A percentile compares a stretch with the other conserved stretches of the same genome.
phyloP scores from a whole-genome alignment of 768 basidiomycete genomes.

The Tulasnella calospora region DNA sequence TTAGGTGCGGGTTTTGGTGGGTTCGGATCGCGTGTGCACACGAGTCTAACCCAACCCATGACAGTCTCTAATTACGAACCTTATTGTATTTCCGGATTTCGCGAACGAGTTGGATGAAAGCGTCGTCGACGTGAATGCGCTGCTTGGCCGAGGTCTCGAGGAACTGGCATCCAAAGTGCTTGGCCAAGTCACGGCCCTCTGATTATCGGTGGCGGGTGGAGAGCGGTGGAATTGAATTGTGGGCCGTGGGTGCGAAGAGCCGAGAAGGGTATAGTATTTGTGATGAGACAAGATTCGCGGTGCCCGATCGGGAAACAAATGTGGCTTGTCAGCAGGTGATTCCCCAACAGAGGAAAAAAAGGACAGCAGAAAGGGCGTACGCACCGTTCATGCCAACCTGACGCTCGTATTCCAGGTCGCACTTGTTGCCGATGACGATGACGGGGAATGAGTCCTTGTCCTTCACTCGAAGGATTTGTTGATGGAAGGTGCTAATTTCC shows the following conservation, averaged over 20 bases:
- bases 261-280: constrained; percentile 6
- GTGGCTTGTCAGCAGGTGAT: constrained; percentile 17
- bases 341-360: not conserved
- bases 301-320: not conserved
- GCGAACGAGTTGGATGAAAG: constrained; percentile 86
- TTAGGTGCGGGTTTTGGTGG: not conserved
- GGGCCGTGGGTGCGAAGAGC: not conserved
- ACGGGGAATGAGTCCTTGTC: constrained; percentile 44
- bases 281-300: constrained; percentile 2
- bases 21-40: not conserved
- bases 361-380: not conserved
- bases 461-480: constrained; percentile 44
- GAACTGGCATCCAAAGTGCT: constrained; percentile 89
- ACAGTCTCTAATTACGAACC: constrained; percentile 40
- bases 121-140: constrained; percentile 94
- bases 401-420: constrained; percentile 39
- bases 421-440: constrained; percentile 46
- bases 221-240: not conserved
- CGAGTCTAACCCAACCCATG: not conserved
- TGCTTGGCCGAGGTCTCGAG: constrained; percentile 96
- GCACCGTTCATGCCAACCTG: constrained; percentile 42
- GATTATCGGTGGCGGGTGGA: constrained; percentile 16
- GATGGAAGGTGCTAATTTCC: constrained; percentile 41
- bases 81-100: constrained; percentile 93
- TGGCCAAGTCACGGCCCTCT: constrained; percentile 98